Evolutionary conservation across 1,284 basidiomycete genomes (phyloP), one percentile per base, ranked within the genome.

Genomic region (Mycosarcoma mackinlayi): DNA sequence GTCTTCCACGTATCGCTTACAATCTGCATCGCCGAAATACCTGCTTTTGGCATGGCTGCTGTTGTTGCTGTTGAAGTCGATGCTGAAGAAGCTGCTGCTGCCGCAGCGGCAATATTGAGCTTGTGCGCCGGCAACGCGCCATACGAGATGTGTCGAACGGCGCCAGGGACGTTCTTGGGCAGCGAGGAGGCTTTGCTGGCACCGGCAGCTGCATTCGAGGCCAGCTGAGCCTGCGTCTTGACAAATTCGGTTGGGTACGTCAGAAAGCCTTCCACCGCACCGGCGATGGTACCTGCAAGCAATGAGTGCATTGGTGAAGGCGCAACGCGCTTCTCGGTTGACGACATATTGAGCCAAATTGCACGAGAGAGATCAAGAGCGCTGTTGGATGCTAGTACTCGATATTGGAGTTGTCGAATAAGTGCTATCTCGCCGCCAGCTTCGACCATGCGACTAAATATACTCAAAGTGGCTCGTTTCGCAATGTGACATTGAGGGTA

Each of bases 181-280:
- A 42, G 33, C n/a, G 55, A 24, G 3, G 51, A 11, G 13, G 55
- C 76, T 21, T 25, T 41, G 50, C 24, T 42, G 21, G 31, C 40
- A 25, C 19, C 19, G 3, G 46, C 19, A 27, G 44, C 46, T n/a
- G 55, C 55, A 21, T 57, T 57, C 9, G 55, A 57, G 7, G 81
- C 83, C 59, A 86, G 86, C 64, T 86, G 85, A 11, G 85, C 76
- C 60, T 84, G 83, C 7, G 85, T 86, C 81, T 96, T 96, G 55
- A 94, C 89, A 75, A 89, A 93, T 81, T 98, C 94, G 3, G 92
- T 91, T 0, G 94, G 94, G 73, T 93, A 94, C 18, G 90, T 73
- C 28, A 85, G 77, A 61, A 86, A 86, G 34, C 86, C 92, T 86
- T 97, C 94, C 51, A 96, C 86, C 5, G 91, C 93, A 21, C 94